phyloP scores from a whole-genome alignment of 2,329 filamentous ascomycete species.

The Aspergillus oerlinghausenensis region DNA sequence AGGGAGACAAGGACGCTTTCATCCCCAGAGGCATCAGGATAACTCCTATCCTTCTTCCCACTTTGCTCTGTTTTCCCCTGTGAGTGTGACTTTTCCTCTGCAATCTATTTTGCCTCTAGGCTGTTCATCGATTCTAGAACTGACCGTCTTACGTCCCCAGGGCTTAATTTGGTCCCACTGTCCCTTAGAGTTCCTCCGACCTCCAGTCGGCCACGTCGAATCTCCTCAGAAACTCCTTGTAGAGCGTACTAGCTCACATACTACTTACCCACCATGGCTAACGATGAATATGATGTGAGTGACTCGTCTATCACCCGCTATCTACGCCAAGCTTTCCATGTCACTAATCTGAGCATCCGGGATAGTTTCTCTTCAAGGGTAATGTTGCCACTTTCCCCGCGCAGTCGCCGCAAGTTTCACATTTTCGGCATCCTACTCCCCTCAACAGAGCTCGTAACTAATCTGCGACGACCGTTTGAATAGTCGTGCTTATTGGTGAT shows the following conservation, averaged over 20 bases:
- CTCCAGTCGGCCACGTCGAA: slow-evolving; percentile 19
- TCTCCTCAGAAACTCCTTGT: slow-evolving; percentile 18
- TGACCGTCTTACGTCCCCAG: slow-evolving; percentile 12
- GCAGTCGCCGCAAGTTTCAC: slow-evolving; percentile 15
- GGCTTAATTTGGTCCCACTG: slow-evolving; percentile 11
- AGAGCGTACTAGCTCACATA: slow-evolving; percentile 18
- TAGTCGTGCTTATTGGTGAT: slow-evolving; percentile 98
- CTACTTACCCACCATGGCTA: slow-evolving; percentile 66
- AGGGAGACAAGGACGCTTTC: slow-evolving; percentile 3
- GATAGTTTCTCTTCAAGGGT: slow-evolving; percentile 99
- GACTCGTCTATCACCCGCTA: neutral
- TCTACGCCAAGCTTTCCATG: neutral
- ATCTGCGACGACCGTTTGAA: slow-evolving; percentile 15
- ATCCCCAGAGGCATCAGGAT: slow-evolving; percentile 15
- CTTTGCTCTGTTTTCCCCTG: slow-evolving; percentile 4
- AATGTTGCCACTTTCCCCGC: slow-evolving; percentile 28
- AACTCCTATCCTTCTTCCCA: slow-evolving; percentile 18
- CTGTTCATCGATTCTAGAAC: neutral
- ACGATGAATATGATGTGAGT: slow-evolving; percentile 99
- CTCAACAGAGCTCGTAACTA: slow-evolving; percentile 10
- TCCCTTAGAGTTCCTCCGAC: slow-evolving; percentile 9
- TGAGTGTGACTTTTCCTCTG: neutral
- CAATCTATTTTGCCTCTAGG: neutral
- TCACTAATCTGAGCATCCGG: slow-evolving; percentile 15
- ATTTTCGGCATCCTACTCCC: slow-evolving; percentile 12